Percentiles rank a stretch among this genome's conserved stretches.
Conservation (phyloP, 139 green algal genomes). For the Chlorokybus atmophyticus region DNA sequence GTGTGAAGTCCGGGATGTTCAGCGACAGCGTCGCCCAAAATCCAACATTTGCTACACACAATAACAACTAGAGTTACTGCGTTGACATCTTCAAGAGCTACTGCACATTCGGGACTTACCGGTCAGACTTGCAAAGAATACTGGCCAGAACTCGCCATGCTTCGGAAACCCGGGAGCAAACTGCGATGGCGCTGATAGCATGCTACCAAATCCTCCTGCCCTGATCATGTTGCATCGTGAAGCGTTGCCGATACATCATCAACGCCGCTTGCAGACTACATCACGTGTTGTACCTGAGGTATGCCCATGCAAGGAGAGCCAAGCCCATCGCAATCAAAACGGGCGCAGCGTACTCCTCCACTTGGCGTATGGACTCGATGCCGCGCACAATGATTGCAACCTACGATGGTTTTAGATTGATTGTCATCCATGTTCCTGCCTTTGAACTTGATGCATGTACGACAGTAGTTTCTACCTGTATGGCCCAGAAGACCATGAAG, state of each 20-base stretch:
- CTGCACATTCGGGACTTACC: no score
- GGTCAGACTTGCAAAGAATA: conserved; percentile 54
- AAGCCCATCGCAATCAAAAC: conserved; percentile 43
- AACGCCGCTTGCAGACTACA: no score
- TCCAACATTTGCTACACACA: conserved; percentile 56
- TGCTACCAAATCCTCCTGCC: conserved; percentile 39
- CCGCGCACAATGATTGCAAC: conserved; percentile 46
- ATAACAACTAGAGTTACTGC: no score
- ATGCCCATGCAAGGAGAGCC: conserved; percentile 53
- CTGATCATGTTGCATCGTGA: no score
- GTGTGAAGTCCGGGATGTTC: conserved; percentile 71
- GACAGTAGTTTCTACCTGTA: neutral
- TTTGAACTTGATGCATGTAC: neutral
- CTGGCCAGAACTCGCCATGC: conserved; percentile 45
- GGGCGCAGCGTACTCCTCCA: conserved; percentile 59
- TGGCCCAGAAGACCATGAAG: conserved; percentile 51
- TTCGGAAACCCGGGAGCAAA: conserved; percentile 45
- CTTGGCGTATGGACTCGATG: conserved; percentile 55
- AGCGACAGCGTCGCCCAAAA: conserved; percentile 66
- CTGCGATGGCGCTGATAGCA: conserved; percentile 52
- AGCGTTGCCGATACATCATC: no score
- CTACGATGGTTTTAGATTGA: no score
- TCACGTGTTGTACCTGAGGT: no score
- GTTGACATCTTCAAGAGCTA: no score
- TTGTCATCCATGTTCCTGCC: no score